These are phyloP conservation scores for Amanita inopinata DNA, from an alignment of 768 basidiomycete species.

Conservation along the genomic window DNA sequence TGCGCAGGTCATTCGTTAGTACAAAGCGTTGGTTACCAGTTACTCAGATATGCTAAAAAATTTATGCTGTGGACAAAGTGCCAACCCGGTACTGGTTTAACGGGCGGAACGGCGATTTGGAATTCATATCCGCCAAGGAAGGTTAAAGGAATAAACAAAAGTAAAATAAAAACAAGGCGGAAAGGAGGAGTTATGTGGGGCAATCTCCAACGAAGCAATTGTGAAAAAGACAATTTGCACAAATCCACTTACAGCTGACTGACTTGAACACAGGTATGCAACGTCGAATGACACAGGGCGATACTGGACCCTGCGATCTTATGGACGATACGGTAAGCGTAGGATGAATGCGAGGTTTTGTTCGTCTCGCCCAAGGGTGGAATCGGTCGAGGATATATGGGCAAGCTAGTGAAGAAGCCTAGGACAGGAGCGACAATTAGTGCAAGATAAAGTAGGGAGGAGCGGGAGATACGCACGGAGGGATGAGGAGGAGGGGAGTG, in stretches of 20 bases:
- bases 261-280: background rate
- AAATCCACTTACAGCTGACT: constrained; percentile 5
- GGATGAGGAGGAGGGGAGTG: constrained; percentile 22
- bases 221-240: background rate
- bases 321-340: constrained; percentile 12
- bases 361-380: constrained; percentile 14
- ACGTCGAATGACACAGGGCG: background rate
- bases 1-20: no score
- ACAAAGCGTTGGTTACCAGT: no score
- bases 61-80: no score
- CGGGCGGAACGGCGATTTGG: no score
- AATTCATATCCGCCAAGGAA: no score
- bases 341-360: constrained; percentile 17
- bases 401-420: constrained; percentile 2
- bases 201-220: background rate
- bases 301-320: constrained; percentile 8
- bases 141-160: no score
- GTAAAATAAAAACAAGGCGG: constrained; percentile 3
- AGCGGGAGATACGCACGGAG: constrained; percentile 12
- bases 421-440: background rate
- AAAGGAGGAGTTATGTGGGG: background rate
- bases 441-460: constrained; percentile 3
- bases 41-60: no score
- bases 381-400: constrained; percentile 6
- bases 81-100: no score